A percentile compares a stretch with the other conserved stretches of the same genome.
phyloP scores from a whole-genome alignment of 1,284 basidiomycete species.

The Marasmius sp. region DNA sequence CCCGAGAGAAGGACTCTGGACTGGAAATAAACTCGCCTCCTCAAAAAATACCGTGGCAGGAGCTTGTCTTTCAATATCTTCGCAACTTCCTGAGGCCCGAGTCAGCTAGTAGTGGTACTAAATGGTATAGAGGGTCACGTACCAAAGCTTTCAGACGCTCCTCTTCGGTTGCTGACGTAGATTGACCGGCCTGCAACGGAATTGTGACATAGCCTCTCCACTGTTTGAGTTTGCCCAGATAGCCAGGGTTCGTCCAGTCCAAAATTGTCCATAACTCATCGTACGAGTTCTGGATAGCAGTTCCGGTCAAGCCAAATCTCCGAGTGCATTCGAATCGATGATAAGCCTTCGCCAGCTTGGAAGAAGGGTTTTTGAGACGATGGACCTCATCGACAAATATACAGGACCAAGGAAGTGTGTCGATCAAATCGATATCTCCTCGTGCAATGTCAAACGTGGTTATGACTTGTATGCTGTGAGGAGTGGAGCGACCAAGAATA shows the following conservation, averaged over 20 bases:
- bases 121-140: constrained; percentile 17
- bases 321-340: constrained; percentile 59
- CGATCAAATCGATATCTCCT: constrained; percentile 62
- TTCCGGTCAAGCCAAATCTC: constrained; percentile 82
- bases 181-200: constrained; percentile 71
- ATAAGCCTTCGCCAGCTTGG: constrained; percentile 63
- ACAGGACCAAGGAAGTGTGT: constrained; percentile 64
- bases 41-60: constrained; percentile 73
- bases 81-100: constrained; percentile 46
- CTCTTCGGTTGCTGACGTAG: constrained; percentile 58
- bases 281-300: constrained; percentile 85
- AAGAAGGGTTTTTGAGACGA: constrained; percentile 71
- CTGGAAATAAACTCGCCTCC: constrained; percentile 49
- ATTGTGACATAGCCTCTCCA: constrained; percentile 70
- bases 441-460: constrained; percentile 73
- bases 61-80: constrained; percentile 61
- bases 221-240: constrained; percentile 61
- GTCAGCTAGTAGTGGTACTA: neutral
- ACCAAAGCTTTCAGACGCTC: constrained; percentile 60
- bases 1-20: neutral
- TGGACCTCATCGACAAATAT: constrained; percentile 86
- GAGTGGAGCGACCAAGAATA: neutral
- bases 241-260: constrained; percentile 77
- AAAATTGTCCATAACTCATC: constrained; percentile 83
- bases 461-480: constrained; percentile 47